Evolutionary conservation across 352 stramenopile genomes (phyloP).

Genomic region (Globisporangium sylvaticum): DNA sequence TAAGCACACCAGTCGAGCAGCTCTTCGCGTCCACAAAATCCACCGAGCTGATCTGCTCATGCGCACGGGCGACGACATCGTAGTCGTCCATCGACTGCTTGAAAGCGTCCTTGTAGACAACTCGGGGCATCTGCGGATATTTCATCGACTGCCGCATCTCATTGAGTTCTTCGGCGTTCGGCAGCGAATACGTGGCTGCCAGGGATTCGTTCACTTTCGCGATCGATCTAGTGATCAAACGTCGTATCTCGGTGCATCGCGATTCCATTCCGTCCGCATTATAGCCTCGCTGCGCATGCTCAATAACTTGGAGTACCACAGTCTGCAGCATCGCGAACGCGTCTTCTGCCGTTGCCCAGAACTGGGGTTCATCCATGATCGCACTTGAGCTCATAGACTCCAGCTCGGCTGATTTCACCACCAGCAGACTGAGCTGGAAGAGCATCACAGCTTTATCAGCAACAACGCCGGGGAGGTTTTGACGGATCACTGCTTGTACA

Average conservation of each 20-base stretch:
- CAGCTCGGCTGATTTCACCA: slow-evolving; percentile 5
- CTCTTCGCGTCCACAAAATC: not conserved
- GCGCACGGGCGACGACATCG: not conserved
- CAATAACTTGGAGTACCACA: not conserved
- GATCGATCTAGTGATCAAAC: not conserved
- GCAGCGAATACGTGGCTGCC: slow-evolving; percentile 2
- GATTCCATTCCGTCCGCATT: not conserved
- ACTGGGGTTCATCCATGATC: not conserved
- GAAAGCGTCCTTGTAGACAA: slow-evolving; percentile 4
- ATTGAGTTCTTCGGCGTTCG: not conserved
- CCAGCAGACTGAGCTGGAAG: slow-evolving; percentile 23
- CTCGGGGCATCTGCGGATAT: not conserved
- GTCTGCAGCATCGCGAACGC: slow-evolving; percentile 19
- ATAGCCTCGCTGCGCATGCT: slow-evolving; percentile 10
- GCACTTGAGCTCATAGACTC: not conserved
- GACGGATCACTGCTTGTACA: slow-evolving; percentile 29
- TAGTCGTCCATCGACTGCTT: not conserved
- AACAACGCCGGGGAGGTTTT: slow-evolving; percentile 33
- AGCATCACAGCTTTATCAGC: slow-evolving; percentile 33
- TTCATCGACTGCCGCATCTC: not conserved
- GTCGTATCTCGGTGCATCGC: not conserved
- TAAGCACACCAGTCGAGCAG: not conserved
- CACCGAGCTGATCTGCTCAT: not conserved
- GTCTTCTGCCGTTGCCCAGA: slow-evolving; percentile 14
- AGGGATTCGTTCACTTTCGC: not conserved